These are phyloP conservation scores for Elongisporangium prolatum DNA, from an alignment of 352 stramenopile genomes.

Conservation along the genomic window DNA sequence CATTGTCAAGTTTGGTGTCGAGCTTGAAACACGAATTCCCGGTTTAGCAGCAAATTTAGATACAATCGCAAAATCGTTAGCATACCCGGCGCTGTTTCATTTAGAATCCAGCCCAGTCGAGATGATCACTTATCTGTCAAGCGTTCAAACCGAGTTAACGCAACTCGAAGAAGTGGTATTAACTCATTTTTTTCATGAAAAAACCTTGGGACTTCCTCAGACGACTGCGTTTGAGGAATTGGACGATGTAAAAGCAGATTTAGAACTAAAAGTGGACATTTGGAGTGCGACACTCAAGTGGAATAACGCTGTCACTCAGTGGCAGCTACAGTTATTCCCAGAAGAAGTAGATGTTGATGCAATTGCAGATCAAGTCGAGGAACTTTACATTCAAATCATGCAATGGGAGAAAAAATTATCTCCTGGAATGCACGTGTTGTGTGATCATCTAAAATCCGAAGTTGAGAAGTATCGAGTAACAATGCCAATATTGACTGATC, in stretches of 20 bases:
- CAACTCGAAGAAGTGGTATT: constrained; percentile 25
- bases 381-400: constrained; percentile 46
- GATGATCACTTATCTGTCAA: constrained; percentile 38
- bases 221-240: constrained; percentile 80
- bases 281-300: constrained; percentile 79
- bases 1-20: constrained; percentile 66
- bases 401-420: constrained; percentile 49
- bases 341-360: constrained; percentile 57
- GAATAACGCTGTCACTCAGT: constrained; percentile 35
- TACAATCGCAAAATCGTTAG: constrained; percentile 27
- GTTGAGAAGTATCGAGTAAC: constrained; percentile 83
- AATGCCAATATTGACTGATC: constrained; percentile 68
- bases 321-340: constrained; percentile 49
- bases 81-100: constrained; percentile 33
- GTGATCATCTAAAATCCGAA: constrained; percentile 55
- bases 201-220: constrained; percentile 46
- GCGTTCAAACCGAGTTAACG: constrained; percentile 19
- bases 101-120: constrained; percentile 40
- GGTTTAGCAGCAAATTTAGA: constrained; percentile 28
- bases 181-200: constrained; percentile 50
- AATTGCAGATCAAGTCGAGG: constrained; percentile 64
- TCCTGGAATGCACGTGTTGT: constrained; percentile 39
- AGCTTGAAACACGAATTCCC: constrained; percentile 57
- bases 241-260: constrained; percentile 58
- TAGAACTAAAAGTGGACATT: constrained; percentile 74